phyloP scores from a whole-genome alignment of 768 basidiomycete species.

The Neoboletus magnificus region DNA sequence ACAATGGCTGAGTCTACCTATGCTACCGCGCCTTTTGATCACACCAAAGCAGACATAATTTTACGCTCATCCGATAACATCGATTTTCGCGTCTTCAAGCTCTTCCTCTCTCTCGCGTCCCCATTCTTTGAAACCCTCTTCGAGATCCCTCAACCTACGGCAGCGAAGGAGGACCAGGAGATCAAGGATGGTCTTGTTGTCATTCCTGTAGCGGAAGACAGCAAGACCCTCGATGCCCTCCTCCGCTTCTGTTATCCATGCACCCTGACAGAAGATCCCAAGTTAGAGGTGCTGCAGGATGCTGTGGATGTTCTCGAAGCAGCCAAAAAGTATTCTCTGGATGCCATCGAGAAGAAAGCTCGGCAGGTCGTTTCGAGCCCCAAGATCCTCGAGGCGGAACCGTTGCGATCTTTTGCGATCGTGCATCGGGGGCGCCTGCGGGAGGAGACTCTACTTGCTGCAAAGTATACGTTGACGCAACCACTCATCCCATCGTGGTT shows the following conservation, averaged over 20 bases:
- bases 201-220: constrained; percentile 8
- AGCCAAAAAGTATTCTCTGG: constrained; percentile 21
- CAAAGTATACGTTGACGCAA: constrained; percentile 26
- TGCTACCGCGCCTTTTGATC: constrained; percentile 18
- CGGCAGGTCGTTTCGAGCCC: constrained; percentile 16
- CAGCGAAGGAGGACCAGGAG: too few species aligned
- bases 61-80: too few species aligned
- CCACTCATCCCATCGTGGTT: constrained; percentile 23
- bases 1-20: not conserved
- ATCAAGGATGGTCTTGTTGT: too few species aligned
- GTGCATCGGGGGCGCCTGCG: constrained; percentile 22
- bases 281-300: constrained; percentile 9
- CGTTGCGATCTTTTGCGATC: constrained; percentile 32
- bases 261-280: constrained; percentile 18
- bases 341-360: constrained; percentile 18
- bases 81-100: too few species aligned
- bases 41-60: not conserved
- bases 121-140: too few species aligned
- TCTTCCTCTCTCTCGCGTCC: too few species aligned
- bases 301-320: constrained; percentile 13
- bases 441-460: constrained; percentile 28
- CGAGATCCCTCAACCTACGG: too few species aligned
- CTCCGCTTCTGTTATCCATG: constrained; percentile 24
- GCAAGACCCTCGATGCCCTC: constrained; percentile 20
- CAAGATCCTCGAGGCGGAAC: constrained; percentile 17